Evolutionary conservation across 2,329 filamentous ascomycete species (phyloP), one percentile per base, ranked within the genome.

Genomic region (Pseudocercospora vitis): DNA sequence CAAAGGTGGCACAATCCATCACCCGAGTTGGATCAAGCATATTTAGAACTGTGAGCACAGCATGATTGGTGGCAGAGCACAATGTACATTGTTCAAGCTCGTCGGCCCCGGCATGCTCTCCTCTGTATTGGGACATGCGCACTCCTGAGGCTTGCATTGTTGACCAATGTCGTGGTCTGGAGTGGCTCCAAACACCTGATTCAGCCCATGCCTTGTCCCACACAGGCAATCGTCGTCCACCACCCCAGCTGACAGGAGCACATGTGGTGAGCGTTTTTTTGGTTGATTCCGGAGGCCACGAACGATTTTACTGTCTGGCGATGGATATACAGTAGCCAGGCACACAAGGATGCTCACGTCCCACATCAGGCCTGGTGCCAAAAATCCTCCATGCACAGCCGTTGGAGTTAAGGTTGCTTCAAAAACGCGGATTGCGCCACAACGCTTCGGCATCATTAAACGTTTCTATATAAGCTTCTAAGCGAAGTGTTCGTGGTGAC

Each of bases 81-180:
- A 52, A 52, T 42, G 37, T 23, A 35, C 39, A 46, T 52, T 52
- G 49, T 51, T 51, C 32, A 40, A 35, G 24, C 18, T 28, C 19
- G 32, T 42, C 21, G 14, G 31, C 21, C 31, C 19, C 9, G 28
- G 18, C 23, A 45, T 52, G 29, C 49, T 28, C 29, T 46, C 39
- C 4, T 16, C 39, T 46, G n/a, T 12, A 37, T 46, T 11, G 49
- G 35, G 48, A 26, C 14, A 19, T 29, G 18, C 23, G n/a, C n/a
- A 39, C 50, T 52, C 50, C 50, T 52, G 42, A 52, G 50, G 42
- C 50, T 48, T 48, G 50, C 50, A 52, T 52, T 48, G 42, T 52
- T 33, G 19, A 35, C 42, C 42, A 26, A 48, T 14, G 44, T 23
- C 16, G 24, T 47, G 44, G 44, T 28, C 32, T 23, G 8, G 44